Evolutionary conservation across 2,329 filamentous ascomycete genomes (phyloP), one percentile per base, ranked within the genome.

Genomic region (Anisogramma anomala): DNA sequence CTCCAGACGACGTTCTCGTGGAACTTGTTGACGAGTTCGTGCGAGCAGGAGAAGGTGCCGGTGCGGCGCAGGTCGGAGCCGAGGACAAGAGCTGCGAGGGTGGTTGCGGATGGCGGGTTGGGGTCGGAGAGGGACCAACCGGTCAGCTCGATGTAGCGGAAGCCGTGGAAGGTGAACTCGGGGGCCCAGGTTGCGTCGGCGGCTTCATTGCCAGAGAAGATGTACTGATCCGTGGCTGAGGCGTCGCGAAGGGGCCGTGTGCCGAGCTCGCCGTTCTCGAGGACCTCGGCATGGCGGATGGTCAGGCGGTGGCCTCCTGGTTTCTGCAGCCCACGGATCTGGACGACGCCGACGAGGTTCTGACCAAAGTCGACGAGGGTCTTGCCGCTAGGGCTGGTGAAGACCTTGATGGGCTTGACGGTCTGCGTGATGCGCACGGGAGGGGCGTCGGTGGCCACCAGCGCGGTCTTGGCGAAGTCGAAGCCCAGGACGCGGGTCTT

Each of bases 281-380:
- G 58, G 9, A 72, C 72, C 51, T 78, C 74, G 1, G 72, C 67
- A 50, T 77, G 72, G 0, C 53, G 54, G 11, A 78, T 56, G 3
- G 56, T 61, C 15, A 77, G 62, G 7, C 54, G 59, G 3, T 62
- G 57, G 1, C 63, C 65, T 3, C 52, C 50, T 0, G 58, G 55
- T 0, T 60, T 65, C 28, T 48, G 48, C 2, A 67, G 51, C 0
- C 55, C 51, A 1, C 49, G 58, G 9, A 75, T 48, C 0, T 56
- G 55, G 1, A 74, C 41, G 48, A 62, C 62, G 1, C 73, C 74
- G 1, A 75, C 72, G 0, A 77, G 55, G 48, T 77, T 76, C 49
- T 77, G 72, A 2, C 72, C 72, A 51, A 77, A 76, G 47, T 77
- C 71, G 4, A 77, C 44, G 1, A 75, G 55, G 0, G 57, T 65